Percentiles rank a stretch among this genome's conserved stretches.
Evolutionary conservation across 2,329 filamentous ascomycete genomes (phyloP).

Genomic region (Cladosporium sp.): DNA sequence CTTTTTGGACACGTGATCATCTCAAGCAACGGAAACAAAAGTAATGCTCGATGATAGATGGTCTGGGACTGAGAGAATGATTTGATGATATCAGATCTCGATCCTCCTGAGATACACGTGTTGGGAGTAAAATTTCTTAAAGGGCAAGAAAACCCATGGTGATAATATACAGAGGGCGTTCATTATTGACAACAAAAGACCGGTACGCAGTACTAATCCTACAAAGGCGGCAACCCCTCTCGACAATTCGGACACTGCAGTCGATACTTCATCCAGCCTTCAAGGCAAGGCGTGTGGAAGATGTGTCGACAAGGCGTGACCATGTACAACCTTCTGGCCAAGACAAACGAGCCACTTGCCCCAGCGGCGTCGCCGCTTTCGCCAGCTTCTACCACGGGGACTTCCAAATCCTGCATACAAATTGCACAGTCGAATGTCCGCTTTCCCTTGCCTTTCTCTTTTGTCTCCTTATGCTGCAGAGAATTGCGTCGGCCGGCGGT

Average conservation of each 20-base stretch:
- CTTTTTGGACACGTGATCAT: too few species aligned
- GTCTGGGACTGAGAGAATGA: too few species aligned
- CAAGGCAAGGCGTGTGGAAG: conserved; percentile 86
- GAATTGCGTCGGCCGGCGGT: not conserved
- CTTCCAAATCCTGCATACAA: conserved; percentile 86
- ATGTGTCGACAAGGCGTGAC: conserved; percentile 95
- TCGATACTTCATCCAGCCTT: conserved; percentile 92
- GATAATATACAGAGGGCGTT: too few species aligned
- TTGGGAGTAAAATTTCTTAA: too few species aligned
- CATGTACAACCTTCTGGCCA: conserved; percentile 86
- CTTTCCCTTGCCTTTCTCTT: conserved; percentile 50
- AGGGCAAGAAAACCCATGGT: too few species aligned
- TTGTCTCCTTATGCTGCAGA: conserved; percentile 28
- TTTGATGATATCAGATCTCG: too few species aligned
- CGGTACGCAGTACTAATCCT: not conserved
- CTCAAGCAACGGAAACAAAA: too few species aligned
- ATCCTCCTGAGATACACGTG: too few species aligned
- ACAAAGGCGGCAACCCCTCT: conserved; percentile 81
- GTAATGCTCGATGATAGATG: too few species aligned
- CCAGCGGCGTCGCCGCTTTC: conserved; percentile 43
- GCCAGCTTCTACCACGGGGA: conserved; percentile 66
- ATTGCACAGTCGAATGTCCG: conserved; percentile 85
- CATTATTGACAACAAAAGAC: too few species aligned
- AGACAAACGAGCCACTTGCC: conserved; percentile 48
- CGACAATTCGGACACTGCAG: conserved; percentile 94